Conservation (phyloP, 2,329 filamentous ascomycete species). For the Myrmaecium sp. region DNA sequence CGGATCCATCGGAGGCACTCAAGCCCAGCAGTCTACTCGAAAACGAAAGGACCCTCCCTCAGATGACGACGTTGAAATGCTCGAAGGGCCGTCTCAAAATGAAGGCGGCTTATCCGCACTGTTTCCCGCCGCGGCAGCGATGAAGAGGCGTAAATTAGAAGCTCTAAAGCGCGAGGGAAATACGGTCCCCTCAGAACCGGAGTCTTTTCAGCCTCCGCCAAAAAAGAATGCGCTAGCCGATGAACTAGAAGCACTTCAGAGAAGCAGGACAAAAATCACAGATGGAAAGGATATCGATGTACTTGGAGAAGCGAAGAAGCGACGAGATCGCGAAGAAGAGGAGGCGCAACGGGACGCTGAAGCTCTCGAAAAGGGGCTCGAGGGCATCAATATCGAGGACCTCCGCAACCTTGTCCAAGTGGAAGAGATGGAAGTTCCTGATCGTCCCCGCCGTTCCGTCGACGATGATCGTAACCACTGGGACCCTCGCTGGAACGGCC, state of each 20-base stretch:
- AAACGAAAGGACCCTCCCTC: constrained; percentile 13
- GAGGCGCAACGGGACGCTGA: constrained; percentile 46
- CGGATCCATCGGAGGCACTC: too few species aligned
- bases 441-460: constrained; percentile 10
- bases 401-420: constrained; percentile 61
- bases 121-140: constrained; percentile 56
- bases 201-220: not conserved
- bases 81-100: too few species aligned
- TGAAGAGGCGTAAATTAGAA: constrained; percentile 53
- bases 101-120: too few species aligned
- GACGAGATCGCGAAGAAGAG: constrained; percentile 34
- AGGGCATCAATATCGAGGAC: constrained; percentile 51
- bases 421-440: constrained; percentile 54
- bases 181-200: constrained; percentile 1
- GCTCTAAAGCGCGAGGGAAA: constrained; percentile 23
- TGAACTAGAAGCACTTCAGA: constrained; percentile 8
- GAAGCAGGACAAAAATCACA: constrained; percentile 18
- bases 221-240: constrained; percentile 2
- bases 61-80: constrained; percentile 41
- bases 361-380: constrained; percentile 36
- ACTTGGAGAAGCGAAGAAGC: constrained; percentile 41
- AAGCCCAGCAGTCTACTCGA: constrained; percentile 10
- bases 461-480: constrained; percentile 41
- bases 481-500: constrained; percentile 82
- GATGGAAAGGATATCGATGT: constrained; percentile 49